These are phyloP conservation scores for Senna tora DNA, from an alignment of 306 rosid species.

Conservation along the genomic window DNA sequence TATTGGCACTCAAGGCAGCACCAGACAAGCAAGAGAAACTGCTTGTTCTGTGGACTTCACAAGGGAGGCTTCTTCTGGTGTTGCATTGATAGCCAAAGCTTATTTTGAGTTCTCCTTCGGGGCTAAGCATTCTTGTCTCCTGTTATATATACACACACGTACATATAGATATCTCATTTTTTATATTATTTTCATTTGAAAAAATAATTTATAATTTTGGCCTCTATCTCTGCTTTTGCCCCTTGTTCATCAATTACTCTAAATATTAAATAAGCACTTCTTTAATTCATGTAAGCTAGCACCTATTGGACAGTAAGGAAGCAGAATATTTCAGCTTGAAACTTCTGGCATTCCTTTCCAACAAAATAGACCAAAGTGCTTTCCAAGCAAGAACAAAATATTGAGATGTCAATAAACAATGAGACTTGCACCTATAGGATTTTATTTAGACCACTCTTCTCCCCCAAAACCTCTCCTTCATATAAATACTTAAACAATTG, in stretches of 20 bases:
- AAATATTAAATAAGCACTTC: background rate
- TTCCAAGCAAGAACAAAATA: constrained; percentile 1
- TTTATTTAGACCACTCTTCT: background rate
- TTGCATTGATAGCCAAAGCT: constrained; percentile 98
- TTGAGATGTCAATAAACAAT: background rate
- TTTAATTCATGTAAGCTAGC: too few species aligned
- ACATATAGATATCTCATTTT: too few species aligned
- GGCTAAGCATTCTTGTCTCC: constrained; percentile 54
- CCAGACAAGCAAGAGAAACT: constrained; percentile 98
- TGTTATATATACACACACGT: too few species aligned
- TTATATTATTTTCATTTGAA: too few species aligned
- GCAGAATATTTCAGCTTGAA: background rate
- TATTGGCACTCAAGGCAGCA: constrained; percentile 95
- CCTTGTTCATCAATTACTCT: background rate
- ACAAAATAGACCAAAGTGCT: background rate
- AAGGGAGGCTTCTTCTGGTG: constrained; percentile 43
- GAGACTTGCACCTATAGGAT: background rate
- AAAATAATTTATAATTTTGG: too few species aligned
- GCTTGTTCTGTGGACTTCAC: constrained; percentile 67
- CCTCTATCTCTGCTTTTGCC: too few species aligned
- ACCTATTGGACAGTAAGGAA: too few species aligned
- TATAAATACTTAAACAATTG: background rate
- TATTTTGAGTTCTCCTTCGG: constrained; percentile 82
- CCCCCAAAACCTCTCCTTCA: background rate
- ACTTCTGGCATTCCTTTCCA: constrained; percentile 8